Conservation (phyloP, 1,139 yeast species). For the Suzukiozyma palmioleophila region DNA sequence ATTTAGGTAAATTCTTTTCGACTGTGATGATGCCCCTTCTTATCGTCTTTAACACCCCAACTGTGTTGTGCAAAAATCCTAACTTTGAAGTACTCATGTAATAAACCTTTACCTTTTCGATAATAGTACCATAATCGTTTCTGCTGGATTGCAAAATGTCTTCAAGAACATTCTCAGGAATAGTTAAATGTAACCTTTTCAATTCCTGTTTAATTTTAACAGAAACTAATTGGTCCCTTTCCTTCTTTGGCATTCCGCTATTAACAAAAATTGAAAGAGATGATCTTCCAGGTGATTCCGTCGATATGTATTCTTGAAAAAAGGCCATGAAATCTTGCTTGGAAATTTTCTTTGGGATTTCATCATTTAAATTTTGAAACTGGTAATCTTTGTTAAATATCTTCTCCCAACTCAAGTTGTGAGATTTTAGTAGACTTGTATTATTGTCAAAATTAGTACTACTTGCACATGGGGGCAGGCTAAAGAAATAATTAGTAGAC, state of each 20-base stretch:
- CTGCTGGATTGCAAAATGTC: constrained; percentile 1
- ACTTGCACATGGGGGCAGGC: constrained; percentile 17
- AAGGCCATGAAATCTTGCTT: constrained; percentile 26
- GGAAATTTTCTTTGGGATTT: constrained; percentile 24
- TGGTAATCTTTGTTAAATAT: constrained; percentile 39
- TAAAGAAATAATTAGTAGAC: constrained; percentile 20
- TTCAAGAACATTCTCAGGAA: neutral
- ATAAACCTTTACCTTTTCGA: neutral
- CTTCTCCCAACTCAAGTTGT: constrained; percentile 45
- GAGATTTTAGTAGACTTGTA: constrained; percentile 29
- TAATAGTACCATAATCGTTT: neutral
- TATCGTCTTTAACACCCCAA: neutral
- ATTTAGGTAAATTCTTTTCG: too few species aligned
- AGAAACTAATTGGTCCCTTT: constrained; percentile 6
- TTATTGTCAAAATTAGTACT: constrained; percentile 23
- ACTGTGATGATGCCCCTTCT: neutral
- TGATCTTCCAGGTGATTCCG: constrained; percentile 30
- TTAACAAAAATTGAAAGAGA: constrained; percentile 12
- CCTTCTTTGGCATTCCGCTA: constrained; percentile 2
- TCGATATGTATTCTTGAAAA: constrained; percentile 30
- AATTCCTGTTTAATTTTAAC: constrained; percentile 6
- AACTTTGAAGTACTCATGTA: neutral
- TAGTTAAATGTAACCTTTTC: constrained; percentile 2
- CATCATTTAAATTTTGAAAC: constrained; percentile 28
- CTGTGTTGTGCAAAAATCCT: neutral